phyloP scores from a whole-genome alignment of 1,284 basidiomycete species.

The Melampsora occidentalis region DNA sequence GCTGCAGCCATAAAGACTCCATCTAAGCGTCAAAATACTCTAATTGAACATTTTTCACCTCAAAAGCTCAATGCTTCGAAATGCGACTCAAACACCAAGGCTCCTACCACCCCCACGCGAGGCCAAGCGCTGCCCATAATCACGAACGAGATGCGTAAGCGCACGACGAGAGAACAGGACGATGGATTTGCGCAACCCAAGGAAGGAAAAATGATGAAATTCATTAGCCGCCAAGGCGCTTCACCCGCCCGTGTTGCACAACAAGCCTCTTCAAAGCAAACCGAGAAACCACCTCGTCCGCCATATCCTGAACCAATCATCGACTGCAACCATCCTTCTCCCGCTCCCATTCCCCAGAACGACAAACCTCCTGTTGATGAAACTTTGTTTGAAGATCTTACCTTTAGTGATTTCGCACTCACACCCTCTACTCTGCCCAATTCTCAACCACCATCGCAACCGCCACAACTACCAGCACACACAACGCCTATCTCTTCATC shows the following conservation, averaged over 20 bases:
- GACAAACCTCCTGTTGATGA: neutral
- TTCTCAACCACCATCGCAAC: neutral
- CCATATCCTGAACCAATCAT: neutral
- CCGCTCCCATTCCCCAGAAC: neutral
- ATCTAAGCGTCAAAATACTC: neutral
- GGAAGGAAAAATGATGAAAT: constrained; percentile 39
- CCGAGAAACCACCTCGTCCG: neutral
- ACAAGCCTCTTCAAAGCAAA: too few species aligned
- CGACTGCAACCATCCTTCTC: neutral
- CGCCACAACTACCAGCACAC: neutral
- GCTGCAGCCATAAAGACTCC: neutral
- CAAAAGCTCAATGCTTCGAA: constrained; percentile 9
- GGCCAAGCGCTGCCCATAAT: too few species aligned
- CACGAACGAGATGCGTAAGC: constrained; percentile 2
- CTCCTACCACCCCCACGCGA: constrained; percentile 5
- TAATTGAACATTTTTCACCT: constrained; percentile 1
- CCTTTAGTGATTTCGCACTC: neutral
- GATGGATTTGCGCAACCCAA: constrained; percentile 39
- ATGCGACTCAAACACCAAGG: neutral
- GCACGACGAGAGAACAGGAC: constrained; percentile 25
- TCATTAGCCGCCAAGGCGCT: constrained; percentile 21
- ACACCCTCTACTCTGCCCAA: neutral
- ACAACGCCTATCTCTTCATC: neutral
- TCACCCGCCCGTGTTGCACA: neutral
- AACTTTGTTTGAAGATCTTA: neutral